Evolutionary conservation across 192 early-diverging fungal species (phyloP).

Genomic region (Coemansia asiatica): DNA sequence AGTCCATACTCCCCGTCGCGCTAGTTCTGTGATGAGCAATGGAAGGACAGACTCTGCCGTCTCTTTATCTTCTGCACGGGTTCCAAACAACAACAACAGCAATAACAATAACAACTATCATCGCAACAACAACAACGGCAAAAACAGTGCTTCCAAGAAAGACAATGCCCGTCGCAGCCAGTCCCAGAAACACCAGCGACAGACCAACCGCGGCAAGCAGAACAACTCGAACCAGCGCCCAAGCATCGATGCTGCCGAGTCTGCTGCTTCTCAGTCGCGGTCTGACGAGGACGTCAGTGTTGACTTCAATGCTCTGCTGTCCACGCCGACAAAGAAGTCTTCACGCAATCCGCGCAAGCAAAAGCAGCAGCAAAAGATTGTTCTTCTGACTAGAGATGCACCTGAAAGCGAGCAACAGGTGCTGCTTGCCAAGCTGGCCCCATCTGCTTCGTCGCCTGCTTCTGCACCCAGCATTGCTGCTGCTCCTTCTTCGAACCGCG

Average conservation of each 20-base stretch:
- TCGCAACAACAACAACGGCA: conserved; percentile 1
- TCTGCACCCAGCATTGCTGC: conserved; percentile 5
- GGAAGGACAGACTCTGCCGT: not conserved
- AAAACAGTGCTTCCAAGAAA: not conserved
- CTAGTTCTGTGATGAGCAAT: not conserved
- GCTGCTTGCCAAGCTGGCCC: conserved; percentile 19
- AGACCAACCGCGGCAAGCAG: conserved; percentile 26
- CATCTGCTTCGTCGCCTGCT: not conserved
- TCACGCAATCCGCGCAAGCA: conserved; percentile 14
- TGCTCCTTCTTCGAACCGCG: not conserved
- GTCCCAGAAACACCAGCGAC: conserved; percentile 13
- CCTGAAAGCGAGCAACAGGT: conserved; percentile 28
- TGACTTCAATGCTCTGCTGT: not conserved
- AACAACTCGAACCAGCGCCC: conserved; percentile 42
- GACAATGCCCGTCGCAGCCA: conserved; percentile 9
- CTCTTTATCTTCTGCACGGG: not conserved
- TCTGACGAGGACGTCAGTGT: conserved; percentile 2
- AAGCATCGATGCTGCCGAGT: conserved; percentile 1
- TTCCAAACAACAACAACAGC: conserved; percentile 2
- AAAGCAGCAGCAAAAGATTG: conserved; percentile 8
- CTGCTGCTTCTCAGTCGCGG: not conserved
- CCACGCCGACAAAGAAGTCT: conserved; percentile 21
- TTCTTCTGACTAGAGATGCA: conserved; percentile 20
- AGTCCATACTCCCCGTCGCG: conserved; percentile 2
- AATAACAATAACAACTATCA: conserved; percentile 4